Percentiles rank a stretch among this genome's conserved stretches.
These are phyloP conservation scores for Anacardium occidentale DNA, from an alignment of 345 rosid species.

Conservation along the genomic window DNA sequence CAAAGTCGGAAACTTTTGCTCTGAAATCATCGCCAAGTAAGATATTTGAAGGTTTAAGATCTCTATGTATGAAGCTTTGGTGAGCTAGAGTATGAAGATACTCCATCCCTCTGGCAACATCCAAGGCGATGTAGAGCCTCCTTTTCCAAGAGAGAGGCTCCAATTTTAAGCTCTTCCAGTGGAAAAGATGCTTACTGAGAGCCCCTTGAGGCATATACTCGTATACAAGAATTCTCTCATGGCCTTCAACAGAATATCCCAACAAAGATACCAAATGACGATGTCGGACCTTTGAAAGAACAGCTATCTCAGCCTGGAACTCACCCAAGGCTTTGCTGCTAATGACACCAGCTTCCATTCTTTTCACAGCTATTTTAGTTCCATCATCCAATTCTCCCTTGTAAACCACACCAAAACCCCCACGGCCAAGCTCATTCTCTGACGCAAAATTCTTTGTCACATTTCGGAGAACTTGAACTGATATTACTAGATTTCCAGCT, in stretches of 20 bases:
- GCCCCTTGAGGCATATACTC: constrained; percentile 85
- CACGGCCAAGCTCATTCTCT: constrained; percentile 72
- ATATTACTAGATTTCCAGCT: constrained; percentile 66
- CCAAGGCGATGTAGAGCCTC: constrained; percentile 64
- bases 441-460: constrained; percentile 66
- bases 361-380: constrained; percentile 71
- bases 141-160: constrained; percentile 78
- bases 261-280: constrained; percentile 71
- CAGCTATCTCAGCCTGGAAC: constrained; percentile 72
- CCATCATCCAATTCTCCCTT: constrained; percentile 72
- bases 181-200: constrained; percentile 72
- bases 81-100: constrained; percentile 74
- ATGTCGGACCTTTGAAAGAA: constrained; percentile 72
- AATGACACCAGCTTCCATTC: constrained; percentile 70
- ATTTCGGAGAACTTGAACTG: constrained; percentile 72
- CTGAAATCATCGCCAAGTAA: constrained; percentile 67
- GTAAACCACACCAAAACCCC: constrained; percentile 80
- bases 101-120: constrained; percentile 81
- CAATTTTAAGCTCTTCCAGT: constrained; percentile 59
- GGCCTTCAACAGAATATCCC: constrained; percentile 67
- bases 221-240: constrained; percentile 67
- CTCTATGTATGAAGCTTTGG: constrained; percentile 73
- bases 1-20: constrained; percentile 82
- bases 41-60: constrained; percentile 75
- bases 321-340: constrained; percentile 61